Evolutionary conservation across 2,329 filamentous ascomycete genomes (phyloP), one percentile per base, ranked within the genome.

Genomic region (Colletotrichum liaoningense): DNA sequence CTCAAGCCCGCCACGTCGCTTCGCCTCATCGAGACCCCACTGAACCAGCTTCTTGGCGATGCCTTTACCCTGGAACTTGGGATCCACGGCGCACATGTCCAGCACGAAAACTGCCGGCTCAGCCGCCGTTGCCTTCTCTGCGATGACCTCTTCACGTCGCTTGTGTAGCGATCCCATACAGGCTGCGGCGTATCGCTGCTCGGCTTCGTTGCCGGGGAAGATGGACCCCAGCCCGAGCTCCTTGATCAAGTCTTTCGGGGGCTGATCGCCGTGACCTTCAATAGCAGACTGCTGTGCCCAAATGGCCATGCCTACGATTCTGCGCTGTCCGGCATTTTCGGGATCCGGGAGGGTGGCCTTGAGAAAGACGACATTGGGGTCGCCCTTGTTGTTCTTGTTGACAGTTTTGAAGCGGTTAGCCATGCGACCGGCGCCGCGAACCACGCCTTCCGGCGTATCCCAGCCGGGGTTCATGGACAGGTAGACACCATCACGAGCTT

Each of bases 201-300:
- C 85, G 1, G 77, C 69, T 49, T 85, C 80, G 69, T 89, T 76
- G 1, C 77, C 84, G 0, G 87, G 86, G 69, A 86, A 84, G 14
- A 86, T 69, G 1, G 75, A 78, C 9, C 83, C 78, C 1, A 86
- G 75, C 42, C 84, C 78, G 38, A 81, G 67, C 0, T 67, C 76
- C 7, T 70, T 63, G 65, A 74, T 76, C 3, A 86, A 76, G 24
- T 84, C 80, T 16, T 81, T 77, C 5, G 80, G 69, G 1, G 81
- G 84, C 28, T 71, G 74, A 30, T 87, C 84, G 14, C 89, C 89
- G 62, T 84, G 77, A 14, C 88, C 88, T 2, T 83, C 80, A 0
- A 89, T 83, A 7, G 82, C 79, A 0, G 89, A 90, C 0, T 82
- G 78, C 75, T 91, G 89, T 9, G 82, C 76, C 89, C 89, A 91